phyloP scores from a whole-genome alignment of 129 eudicot genomes.

The Helianthus annuus region DNA sequence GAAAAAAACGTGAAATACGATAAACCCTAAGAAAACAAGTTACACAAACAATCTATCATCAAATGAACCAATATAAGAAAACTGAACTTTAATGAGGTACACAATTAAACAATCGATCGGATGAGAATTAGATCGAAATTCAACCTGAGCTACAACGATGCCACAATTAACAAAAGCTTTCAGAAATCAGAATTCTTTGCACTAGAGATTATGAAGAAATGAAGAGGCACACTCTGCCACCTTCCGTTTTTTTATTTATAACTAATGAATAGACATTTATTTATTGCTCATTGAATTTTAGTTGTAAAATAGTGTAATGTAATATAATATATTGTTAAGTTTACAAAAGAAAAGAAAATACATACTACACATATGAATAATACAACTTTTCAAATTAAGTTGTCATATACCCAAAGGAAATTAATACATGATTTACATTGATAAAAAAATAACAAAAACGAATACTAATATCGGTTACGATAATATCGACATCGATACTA shows the following conservation, averaged over 20 bases:
- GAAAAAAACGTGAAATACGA: neutral
- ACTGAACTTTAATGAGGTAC: neutral
- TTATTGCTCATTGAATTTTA: no score
- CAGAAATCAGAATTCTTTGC: neutral
- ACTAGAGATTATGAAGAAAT: neutral
- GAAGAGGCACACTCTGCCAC: neutral
- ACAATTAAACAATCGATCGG: neutral
- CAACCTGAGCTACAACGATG: neutral
- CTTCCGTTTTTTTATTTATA: neutral
- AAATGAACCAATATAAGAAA: neutral
- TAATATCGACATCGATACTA: no score
- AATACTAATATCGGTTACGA: no score
- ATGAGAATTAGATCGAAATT: slow-evolving; percentile 9
- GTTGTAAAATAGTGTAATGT: no score
- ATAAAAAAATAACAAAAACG: no score
- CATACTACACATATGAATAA: no score
- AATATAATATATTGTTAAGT: no score
- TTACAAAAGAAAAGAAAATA: no score
- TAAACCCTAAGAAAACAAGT: neutral
- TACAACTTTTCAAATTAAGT: no score
- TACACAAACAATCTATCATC: neutral
- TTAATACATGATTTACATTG: no score
- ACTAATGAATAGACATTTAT: neutral
- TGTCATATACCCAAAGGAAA: no score
- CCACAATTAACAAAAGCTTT: neutral